Evolutionary conservation across 1,284 basidiomycete genomes (phyloP), one percentile per base, ranked within the genome.

Genomic region (Sanghuangporus sanghuang): DNA sequence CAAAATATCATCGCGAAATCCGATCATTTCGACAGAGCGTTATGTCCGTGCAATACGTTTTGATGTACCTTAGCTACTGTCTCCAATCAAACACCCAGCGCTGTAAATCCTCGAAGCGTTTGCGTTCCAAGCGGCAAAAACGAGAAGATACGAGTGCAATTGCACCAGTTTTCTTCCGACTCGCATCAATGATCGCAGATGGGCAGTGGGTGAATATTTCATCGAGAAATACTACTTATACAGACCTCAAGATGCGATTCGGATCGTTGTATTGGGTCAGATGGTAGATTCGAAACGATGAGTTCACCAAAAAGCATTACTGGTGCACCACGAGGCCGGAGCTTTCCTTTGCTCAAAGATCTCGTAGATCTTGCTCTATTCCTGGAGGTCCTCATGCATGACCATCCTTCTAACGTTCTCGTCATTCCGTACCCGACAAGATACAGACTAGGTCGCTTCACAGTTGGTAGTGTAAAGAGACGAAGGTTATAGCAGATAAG

Each of bases 331-430:
- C 6, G 16, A 52, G 50, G 32, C 27, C 50, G 53, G 53, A 54
- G 32, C 53, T 54, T 38, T 6, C 53, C 53, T n/a, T n/a, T 54
- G 16, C 9, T 11, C 53, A 36, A 9, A 38, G 32, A 54, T 54
- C 50, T 52, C 53, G 53, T 36, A 14, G 38, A 54, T 54, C 53
- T 54, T 35, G 53, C n/a, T 54, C 53, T 54, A 54, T 32, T 54
- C n/a, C 3, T 36, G 53, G 16, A 6, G 1, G 21, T 16, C 27
- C 53, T 54, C 53, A 36, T 54, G 53, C 4, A 8, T 14, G 16
- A 38, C 8, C 16, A 23, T 35, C 18, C 49, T 27, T 23, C 18
- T 52, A 14, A 52, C 18, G 21, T 18, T 54, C 32, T 38, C 32
- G 53, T 38, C 38, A 54, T 32, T 27, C 36, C 27, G 49, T 52